Evolutionary conservation across 2,329 filamentous ascomycete species (phyloP).

Genomic region (Lanzia echinophila): DNA sequence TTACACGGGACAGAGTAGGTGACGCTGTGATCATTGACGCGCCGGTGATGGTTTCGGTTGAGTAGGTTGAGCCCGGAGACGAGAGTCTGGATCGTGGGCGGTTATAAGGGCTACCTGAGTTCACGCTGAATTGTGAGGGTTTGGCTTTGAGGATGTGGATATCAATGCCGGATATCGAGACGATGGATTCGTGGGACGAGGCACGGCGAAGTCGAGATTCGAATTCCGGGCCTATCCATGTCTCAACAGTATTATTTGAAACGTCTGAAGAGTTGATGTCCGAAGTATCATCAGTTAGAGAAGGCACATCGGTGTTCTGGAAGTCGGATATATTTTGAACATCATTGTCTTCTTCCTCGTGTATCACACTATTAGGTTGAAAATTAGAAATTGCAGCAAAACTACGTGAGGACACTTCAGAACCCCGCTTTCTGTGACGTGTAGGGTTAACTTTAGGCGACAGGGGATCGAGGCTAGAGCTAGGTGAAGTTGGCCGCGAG

Average conservation of each 20-base stretch:
- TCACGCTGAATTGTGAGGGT: conserved; percentile 64
- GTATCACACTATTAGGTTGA: conserved; percentile 31
- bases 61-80: conserved; percentile 39
- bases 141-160: conserved; percentile 75
- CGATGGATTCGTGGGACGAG: conserved; percentile 78
- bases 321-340: conserved; percentile 25
- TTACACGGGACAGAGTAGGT: conserved; percentile 39
- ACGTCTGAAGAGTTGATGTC: conserved; percentile 19
- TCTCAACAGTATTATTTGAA: conserved; percentile 17
- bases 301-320: conserved; percentile 16
- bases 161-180: conserved; percentile 82
- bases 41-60: conserved; percentile 17
- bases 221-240: conserved; percentile 29
- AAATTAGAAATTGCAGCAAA: conserved; percentile 33
- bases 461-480: conserved; percentile 65
- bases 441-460: conserved; percentile 49
- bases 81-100: conserved; percentile 41
- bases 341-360: conserved; percentile 32
- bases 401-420: conserved; percentile 47
- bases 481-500: conserved; percentile 74
- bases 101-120: conserved; percentile 40
- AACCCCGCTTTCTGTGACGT: conserved; percentile 51
- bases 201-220: conserved; percentile 53
- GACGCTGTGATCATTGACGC: too few species aligned
- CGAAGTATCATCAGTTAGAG: conserved; percentile 20